Evolutionary conservation across 441 rosid species (phyloP), one percentile per base, ranked within the genome.

Genomic region (Biscutella laevigata): DNA sequence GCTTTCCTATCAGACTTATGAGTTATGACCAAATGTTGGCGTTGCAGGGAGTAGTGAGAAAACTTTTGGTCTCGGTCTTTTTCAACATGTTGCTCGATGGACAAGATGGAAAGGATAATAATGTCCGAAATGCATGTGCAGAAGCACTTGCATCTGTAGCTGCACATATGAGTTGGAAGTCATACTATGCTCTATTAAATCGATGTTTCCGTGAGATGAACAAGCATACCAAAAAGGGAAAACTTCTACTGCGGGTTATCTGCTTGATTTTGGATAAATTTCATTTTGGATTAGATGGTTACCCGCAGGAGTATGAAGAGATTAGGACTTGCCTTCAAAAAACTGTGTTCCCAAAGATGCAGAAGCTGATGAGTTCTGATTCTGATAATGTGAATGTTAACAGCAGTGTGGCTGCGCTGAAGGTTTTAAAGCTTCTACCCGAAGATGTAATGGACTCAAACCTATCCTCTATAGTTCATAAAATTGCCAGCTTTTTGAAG

Each of bases 351-450:
- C 98, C 92, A 1, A 91, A 78, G 77, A 66, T 89, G 47, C 87
- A 80, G 61, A 83, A 81, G 32, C 60, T 81, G 45, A 66, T 86
- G 73, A 61, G 71, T 65, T 69, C 70, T 59, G 92, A 77, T 69
- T 67, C 84, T 52, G 91, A 80, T 42, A 83, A 78, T 69, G 74
- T 82, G 42, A 79, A 81, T 65, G 94, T 86, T 35, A 74, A 73
- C 56, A 69, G 84, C 63, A 75, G 71, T 50, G 76, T 85, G 51
- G 95, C 90, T 57, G 77, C 75, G 22, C 74, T 94, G 65, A 94
- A 89, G 81, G 74, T 94, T 48, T 73, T 94, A 39, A 94, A 94
- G 82, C 76, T 89, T 57, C 96, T 94, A 52, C 95, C 96, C 1
- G 82, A 71, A 45, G 96, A 84, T 53, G 72, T 71, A 42, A 70